Conservation (phyloP, 2,329 filamentous ascomycete species). For the Botrytis squamosa region DNA sequence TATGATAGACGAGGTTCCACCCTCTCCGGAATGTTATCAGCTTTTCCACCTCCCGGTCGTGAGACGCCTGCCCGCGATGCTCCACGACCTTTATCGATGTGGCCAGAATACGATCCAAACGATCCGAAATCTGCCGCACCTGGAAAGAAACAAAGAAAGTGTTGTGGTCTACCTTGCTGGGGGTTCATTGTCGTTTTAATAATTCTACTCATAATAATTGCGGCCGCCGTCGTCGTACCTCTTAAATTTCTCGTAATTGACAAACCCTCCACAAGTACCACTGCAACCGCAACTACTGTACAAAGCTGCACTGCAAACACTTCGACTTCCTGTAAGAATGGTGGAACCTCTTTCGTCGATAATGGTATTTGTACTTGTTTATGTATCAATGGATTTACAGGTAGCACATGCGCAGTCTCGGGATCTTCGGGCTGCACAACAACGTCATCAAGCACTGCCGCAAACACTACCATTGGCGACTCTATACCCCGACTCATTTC, state of each 20-base stretch:
- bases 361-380: constrained; percentile 76
- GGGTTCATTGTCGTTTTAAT: constrained; percentile 66
- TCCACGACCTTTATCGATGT: constrained; percentile 39
- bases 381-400: constrained; percentile 84
- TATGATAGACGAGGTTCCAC: constrained; percentile 35
- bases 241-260: constrained; percentile 62
- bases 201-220: constrained; percentile 68
- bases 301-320: constrained; percentile 57
- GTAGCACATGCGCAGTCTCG: constrained; percentile 53
- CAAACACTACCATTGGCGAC: constrained; percentile 76
- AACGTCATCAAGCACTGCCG: constrained; percentile 42
- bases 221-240: constrained; percentile 80
- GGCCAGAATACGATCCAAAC: constrained; percentile 40
- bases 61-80: constrained; percentile 43
- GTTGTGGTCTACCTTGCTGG: constrained; percentile 83
- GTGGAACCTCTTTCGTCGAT: constrained; percentile 71
- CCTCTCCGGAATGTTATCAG: constrained; percentile 62
- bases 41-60: constrained; percentile 62
- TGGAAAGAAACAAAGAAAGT: constrained; percentile 52
- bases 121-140: neutral
- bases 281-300: constrained; percentile 22
- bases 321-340: constrained; percentile 66
- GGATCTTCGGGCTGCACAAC: constrained; percentile 57
- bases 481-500: constrained; percentile 73
- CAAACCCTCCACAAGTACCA: constrained; percentile 41